Evolutionary conservation across 306 rosid genomes (phyloP), one percentile per base, ranked within the genome.

Genomic region (Arachis stenosperma): DNA sequence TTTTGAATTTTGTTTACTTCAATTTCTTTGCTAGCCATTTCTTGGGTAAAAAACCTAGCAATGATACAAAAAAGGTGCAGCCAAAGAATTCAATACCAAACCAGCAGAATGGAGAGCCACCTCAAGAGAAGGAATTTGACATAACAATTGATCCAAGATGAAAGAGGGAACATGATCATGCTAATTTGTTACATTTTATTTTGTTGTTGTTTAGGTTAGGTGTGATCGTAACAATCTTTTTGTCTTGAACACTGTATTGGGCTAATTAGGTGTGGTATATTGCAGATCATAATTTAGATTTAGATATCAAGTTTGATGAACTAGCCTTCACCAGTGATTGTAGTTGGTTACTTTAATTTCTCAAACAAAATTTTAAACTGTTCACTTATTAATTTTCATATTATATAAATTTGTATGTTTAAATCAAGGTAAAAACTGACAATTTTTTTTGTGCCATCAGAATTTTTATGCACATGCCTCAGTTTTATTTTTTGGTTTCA

Each of bases 1-100:
- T 39, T 65, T 10, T 89, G 33, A 90, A 90, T 70, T 80, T 90
- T 15, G 30, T 82, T 6, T 90, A 90, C 60, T 93, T 93, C 74
- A 41, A 75, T 44, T 66, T 89, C 75, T 89, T 81, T 69, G 97
- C 87, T 6, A 48, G 75, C 15, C 68, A 17, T n/a, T 87, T 60
- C 62, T 59, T 88, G 71, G 22, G 36, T 5, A 52, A 42, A 14
- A 29, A 17, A 7, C 56, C 13, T 5, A 29, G 6, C 4, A 50
- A 9, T 42, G 53, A 37, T 9, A 60, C 68, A 70, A 47, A 2
- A 69, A 87, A 79, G 65, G 71, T 11, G 48, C 80, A 70, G 17
- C 48, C 37, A 22, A 59, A 54, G 74, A 42, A 53, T 29, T 53
- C 81, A 9, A 41, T 9, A 73, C 47, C 27, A 53, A 27, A 9